Evolutionary conservation across 148 eudicot genomes (phyloP), one percentile per base, ranked within the genome.

Genomic region (Arbutus unedo): DNA sequence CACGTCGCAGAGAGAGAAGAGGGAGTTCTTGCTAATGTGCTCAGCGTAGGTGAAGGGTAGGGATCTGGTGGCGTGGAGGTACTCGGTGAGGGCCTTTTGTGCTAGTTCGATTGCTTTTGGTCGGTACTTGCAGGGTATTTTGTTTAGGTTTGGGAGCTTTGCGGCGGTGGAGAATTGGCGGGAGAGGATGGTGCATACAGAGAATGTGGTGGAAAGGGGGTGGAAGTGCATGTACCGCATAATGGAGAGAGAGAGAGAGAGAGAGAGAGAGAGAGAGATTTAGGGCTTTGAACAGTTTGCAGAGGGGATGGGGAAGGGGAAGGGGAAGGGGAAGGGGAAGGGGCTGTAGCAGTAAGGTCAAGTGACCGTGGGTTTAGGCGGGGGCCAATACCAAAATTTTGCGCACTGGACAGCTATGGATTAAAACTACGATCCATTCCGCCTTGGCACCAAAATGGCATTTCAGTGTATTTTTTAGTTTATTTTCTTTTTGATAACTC

Each of bases 1-100:
- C 41, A 89, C 5, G 2, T 83, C 73, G 67, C 84, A 77, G 51
- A 94, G 89, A 2, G 90, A 82, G n/a, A 75, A 66, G 0, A 25
- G 74, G 1, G 93, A 87, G 81, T 94, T 79, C 48, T 83, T 86
- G 86, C 82, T 79, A 59, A 94, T 93, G 66, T 82, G 80, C 53
- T 93, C 92, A 6, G 98, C 98, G 72, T 74, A 93, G 15, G 88
- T 72, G 86, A 83, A 93, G 23, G 95, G 95, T 10, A 93, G 23
- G 19, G 87, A 79, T 71, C 91, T 85, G 8, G 93, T 92, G 38
- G 83, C 25, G 85, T 94, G 97, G 38, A 94, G 90, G 84, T 94
- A 94, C 15, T 94, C 96, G 0, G 90, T 87, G 66, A 94, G 82
- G 23, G 84, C 91, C 23, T 80, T 81, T 25, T 86, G 92, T 21